Conservation (phyloP, 768 basidiomycete genomes). For the Leccinum longicurvipes region DNA sequence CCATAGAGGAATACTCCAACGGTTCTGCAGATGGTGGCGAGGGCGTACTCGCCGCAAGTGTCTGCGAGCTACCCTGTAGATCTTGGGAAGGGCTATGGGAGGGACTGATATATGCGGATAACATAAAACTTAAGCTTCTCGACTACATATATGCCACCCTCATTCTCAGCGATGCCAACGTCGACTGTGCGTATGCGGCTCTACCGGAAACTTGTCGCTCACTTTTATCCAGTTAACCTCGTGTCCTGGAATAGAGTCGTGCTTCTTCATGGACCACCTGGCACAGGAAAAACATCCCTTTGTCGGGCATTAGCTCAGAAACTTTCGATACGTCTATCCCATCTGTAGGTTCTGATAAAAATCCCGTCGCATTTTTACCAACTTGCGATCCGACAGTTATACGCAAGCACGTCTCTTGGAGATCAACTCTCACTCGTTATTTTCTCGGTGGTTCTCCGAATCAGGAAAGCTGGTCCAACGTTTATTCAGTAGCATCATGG, state of each 20-base stretch:
- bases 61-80: slow-evolving; percentile 82
- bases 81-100: slow-evolving; percentile 93
- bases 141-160: slow-evolving; percentile 95
- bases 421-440: slow-evolving; percentile 97
- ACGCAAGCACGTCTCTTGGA: slow-evolving; percentile 85
- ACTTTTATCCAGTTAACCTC: slow-evolving; percentile 63
- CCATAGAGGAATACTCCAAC: slow-evolving; percentile 71
- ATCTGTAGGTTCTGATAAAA: slow-evolving; percentile 49
- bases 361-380: neutral
- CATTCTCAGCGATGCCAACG: slow-evolving; percentile 83
- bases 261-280: slow-evolving; percentile 93
- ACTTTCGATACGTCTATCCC: slow-evolving; percentile 83
- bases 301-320: slow-evolving; percentile 96
- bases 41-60: slow-evolving; percentile 82
- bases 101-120: slow-evolving; percentile 77
- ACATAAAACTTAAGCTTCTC: slow-evolving; percentile 84
- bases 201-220: neutral
- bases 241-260: slow-evolving; percentile 96
- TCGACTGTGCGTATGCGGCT: slow-evolving; percentile 62
- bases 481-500: slow-evolving; percentile 83
- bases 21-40: slow-evolving; percentile 53
- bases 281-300: slow-evolving; percentile 95
- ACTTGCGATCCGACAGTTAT: slow-evolving; percentile 52
- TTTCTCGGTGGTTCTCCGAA: slow-evolving; percentile 99
- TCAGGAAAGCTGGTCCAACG: slow-evolving; percentile 97